phyloP scores from a whole-genome alignment of 352 stramenopile genomes.

The Phytophthora cryptogea region DNA sequence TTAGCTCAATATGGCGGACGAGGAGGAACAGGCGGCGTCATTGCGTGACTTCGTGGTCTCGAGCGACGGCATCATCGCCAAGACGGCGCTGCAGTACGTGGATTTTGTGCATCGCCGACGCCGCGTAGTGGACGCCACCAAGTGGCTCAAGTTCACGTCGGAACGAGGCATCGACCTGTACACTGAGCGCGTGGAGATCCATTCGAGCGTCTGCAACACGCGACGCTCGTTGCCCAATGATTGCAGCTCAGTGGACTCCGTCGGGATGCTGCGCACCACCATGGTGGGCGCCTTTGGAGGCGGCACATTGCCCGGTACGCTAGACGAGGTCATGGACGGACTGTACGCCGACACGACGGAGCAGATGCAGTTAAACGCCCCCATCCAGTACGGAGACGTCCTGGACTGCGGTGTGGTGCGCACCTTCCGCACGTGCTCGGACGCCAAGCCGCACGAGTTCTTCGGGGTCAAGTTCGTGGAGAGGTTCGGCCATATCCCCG shows the following conservation, averaged over 20 bases:
- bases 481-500: conserved; percentile 31
- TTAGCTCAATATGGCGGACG: neutral
- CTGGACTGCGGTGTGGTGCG: conserved; percentile 55
- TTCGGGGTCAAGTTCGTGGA: conserved; percentile 72
- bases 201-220: conserved; percentile 12
- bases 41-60: conserved; percentile 47
- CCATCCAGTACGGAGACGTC: conserved; percentile 55
- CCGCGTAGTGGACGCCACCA: conserved; percentile 39
- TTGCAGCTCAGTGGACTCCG: conserved; percentile 12
- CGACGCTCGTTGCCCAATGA: conserved; percentile 19
- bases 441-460: conserved; percentile 47
- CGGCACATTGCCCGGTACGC: conserved; percentile 45
- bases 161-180: conserved; percentile 58
- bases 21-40: conserved; percentile 16
- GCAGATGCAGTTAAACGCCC: conserved; percentile 46
- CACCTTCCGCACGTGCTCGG: conserved; percentile 39
- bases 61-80: conserved; percentile 60
- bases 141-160: conserved; percentile 47
- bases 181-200: conserved; percentile 49
- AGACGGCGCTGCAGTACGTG: conserved; percentile 55
- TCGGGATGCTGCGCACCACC: conserved; percentile 31
- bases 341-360: conserved; percentile 50
- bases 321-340: conserved; percentile 54
- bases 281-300: conserved; percentile 63
- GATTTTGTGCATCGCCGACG: conserved; percentile 47